Evolutionary conservation across 2,329 filamentous ascomycete genomes (phyloP).

Genomic region (Aspergillus hiratsukae): DNA sequence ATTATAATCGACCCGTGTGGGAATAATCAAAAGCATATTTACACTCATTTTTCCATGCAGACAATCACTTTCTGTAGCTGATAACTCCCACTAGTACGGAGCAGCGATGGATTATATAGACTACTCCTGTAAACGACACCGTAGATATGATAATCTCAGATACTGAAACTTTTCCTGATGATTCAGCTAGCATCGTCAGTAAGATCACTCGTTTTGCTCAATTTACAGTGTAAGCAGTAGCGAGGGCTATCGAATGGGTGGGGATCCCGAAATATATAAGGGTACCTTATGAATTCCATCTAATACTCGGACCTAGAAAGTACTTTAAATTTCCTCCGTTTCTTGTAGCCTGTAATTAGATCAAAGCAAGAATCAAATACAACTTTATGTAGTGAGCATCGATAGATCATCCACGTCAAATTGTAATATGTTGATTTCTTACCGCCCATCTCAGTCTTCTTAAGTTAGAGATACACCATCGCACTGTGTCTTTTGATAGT

Average conservation of each 20-base stretch:
- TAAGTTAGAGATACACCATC: too few species aligned
- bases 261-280: neutral
- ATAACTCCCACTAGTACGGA: too few species aligned
- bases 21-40: neutral
- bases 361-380: too few species aligned
- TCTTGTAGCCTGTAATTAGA: too few species aligned
- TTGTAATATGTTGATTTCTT: neutral
- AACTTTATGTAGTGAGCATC: too few species aligned
- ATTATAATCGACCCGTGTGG: conserved; percentile 1
- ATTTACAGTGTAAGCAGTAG: neutral
- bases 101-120: too few species aligned
- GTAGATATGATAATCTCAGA: neutral
- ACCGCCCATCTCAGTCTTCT: too few species aligned
- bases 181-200: neutral
- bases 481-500: too few species aligned
- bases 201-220: neutral
- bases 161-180: neutral
- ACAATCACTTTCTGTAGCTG: neutral
- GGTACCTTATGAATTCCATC: neutral
- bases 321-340: too few species aligned
- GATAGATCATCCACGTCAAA: neutral
- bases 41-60: neutral
- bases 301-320: too few species aligned
- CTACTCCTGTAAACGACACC: too few species aligned
- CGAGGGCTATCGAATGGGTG: neutral